Conservation (phyloP, 1,139 yeast species). For the Diutina neorugosa region DNA sequence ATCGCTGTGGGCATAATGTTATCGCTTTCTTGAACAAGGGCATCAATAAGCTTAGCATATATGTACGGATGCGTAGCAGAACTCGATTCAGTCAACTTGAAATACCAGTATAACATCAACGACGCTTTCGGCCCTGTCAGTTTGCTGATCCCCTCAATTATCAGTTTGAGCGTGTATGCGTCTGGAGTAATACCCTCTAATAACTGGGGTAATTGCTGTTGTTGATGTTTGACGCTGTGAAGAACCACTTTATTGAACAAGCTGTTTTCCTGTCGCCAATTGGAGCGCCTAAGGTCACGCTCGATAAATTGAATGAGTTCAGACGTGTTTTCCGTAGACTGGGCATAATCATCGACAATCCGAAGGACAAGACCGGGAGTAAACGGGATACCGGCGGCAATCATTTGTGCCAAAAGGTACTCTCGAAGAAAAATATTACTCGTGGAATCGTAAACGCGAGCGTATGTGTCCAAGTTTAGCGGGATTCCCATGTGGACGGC, state of each 20-base stretch:
- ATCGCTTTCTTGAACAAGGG: not conserved
- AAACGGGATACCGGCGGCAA: not conserved
- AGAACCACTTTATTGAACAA: not conserved
- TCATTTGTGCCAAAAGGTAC: constrained; percentile 19
- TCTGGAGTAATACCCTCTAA: not conserved
- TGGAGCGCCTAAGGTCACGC: constrained; percentile 16
- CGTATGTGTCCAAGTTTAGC: constrained; percentile 23
- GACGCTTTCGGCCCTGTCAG: not conserved
- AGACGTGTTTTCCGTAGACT: constrained; percentile 14
- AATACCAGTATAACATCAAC: not conserved
- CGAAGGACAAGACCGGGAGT: constrained; percentile 10
- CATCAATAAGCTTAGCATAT: not conserved
- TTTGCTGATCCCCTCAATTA: not conserved
- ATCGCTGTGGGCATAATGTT: not conserved
- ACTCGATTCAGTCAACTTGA: not conserved
- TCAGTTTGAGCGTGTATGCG: not conserved
- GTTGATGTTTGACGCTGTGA: not conserved
- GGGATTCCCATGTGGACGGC: constrained; percentile 13
- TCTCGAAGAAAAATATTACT: constrained; percentile 27
- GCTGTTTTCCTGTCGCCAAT: constrained; percentile 18
- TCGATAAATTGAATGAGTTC: constrained; percentile 25
- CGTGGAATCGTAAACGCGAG: constrained; percentile 27
- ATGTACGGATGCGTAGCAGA: not conserved
- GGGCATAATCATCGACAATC: constrained; percentile 25
- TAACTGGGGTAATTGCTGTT: not conserved